Conservation (phyloP, 345 rosid species). For the Erucastrum elatum region DNA sequence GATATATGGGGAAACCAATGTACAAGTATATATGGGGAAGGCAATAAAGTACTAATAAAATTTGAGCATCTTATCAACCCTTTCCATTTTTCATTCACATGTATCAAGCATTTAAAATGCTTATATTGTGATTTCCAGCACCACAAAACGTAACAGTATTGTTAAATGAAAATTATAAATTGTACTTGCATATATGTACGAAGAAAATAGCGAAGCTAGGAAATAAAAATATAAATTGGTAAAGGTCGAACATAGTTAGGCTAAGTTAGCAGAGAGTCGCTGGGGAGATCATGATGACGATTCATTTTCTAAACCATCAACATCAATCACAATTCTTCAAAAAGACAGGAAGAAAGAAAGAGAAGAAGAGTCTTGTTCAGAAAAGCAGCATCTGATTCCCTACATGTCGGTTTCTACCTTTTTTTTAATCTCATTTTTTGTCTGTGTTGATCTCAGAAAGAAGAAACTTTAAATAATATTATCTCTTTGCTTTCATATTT, state of each 20-base stretch:
- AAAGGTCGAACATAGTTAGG: not conserved
- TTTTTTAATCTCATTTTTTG: slow-evolving; percentile 20
- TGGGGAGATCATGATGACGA: not conserved
- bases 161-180: not conserved
- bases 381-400: slow-evolving; percentile 41
- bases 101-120: not conserved
- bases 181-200: not conserved
- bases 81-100: slow-evolving; percentile 16
- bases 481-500: slow-evolving; percentile 26
- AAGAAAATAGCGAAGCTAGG: not conserved
- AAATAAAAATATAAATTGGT: not conserved
- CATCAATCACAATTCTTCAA: slow-evolving; percentile 30
- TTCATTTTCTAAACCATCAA: slow-evolving; percentile 9
- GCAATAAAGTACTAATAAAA: slow-evolving; percentile 15
- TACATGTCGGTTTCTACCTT: slow-evolving; percentile 34
- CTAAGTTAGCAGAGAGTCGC: not conserved
- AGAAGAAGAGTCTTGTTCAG: slow-evolving; percentile 35
- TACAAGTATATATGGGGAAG: not conserved
- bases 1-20: slow-evolving; percentile 5
- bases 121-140: not conserved
- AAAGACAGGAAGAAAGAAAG: slow-evolving; percentile 29
- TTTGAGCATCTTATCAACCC: slow-evolving; percentile 6
- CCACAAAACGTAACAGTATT: not conserved
- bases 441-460: slow-evolving; percentile 31
- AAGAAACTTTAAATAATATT: slow-evolving; percentile 9